Percentiles rank a stretch among this genome's conserved stretches.
phyloP scores from a whole-genome alignment of 2,329 filamentous ascomycete species.

The Penicillium sp. region DNA sequence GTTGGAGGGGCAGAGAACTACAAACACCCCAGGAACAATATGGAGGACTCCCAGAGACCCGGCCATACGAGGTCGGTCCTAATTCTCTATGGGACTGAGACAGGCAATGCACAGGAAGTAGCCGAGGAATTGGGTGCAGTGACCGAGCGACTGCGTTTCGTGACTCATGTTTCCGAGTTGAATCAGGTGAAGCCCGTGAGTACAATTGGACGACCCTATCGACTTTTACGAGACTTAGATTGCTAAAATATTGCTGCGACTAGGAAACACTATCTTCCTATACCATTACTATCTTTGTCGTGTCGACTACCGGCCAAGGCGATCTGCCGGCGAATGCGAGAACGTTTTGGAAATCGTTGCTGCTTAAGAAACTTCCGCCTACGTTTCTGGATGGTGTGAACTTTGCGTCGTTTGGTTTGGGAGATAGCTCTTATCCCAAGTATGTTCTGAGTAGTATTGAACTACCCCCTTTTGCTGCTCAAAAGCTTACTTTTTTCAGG shows the following conservation, averaged over 20 bases:
- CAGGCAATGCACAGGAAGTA: conserved; percentile 88
- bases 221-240: neutral
- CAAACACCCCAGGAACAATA: conserved; percentile 18
- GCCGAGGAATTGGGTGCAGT: conserved; percentile 78
- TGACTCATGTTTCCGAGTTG: conserved; percentile 72
- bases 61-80: conserved; percentile 54
- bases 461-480: neutral
- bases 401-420: conserved; percentile 87
- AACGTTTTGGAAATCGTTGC: conserved; percentile 79
- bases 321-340: conserved; percentile 83
- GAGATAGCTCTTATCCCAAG: conserved; percentile 93
- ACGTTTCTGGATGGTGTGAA: conserved; percentile 66
- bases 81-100: conserved; percentile 91
- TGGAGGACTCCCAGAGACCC: conserved; percentile 16
- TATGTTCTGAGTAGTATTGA: conserved; percentile 42
- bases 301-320: conserved; percentile 93
- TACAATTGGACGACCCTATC: conserved; percentile 13
- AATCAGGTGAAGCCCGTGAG: conserved; percentile 73
- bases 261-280: conserved; percentile 39
- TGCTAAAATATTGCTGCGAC: neutral
- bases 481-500: conserved; percentile 45
- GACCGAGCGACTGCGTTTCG: conserved; percentile 75
- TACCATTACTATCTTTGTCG: conserved; percentile 63
- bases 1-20: conserved; percentile 14
- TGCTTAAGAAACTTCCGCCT: conserved; percentile 73